These are phyloP conservation scores for Fusarium sp. DNA, from an alignment of 2,329 filamentous ascomycete genomes.

Conservation along the genomic window DNA sequence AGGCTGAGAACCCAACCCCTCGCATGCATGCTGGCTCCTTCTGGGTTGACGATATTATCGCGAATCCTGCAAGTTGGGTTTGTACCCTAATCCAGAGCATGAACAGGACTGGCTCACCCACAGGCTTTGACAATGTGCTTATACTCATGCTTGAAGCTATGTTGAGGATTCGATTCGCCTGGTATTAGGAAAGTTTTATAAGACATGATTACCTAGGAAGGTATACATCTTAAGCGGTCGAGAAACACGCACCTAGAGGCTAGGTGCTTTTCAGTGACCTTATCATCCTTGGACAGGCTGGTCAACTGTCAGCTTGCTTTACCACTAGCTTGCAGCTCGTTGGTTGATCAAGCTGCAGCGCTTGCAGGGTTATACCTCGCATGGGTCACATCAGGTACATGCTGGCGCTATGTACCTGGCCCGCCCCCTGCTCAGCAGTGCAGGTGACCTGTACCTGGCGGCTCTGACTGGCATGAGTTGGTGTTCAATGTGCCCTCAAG, in stretches of 20 bases:
- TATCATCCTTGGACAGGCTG: conserved; percentile 8
- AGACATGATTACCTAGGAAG: not conserved
- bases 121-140: conserved; percentile 7
- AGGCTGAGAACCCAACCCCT: conserved; percentile 39
- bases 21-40: conserved; percentile 39
- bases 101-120: conserved; percentile 12
- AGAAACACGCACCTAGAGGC: not conserved
- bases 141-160: not conserved
- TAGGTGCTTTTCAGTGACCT: conserved; percentile 1
- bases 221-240: not conserved
- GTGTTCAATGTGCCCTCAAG: conserved; percentile 10
- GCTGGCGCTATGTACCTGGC: conserved; percentile 49
- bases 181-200: not conserved
- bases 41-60: conserved; percentile 35
- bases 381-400: conserved; percentile 45
- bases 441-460: conserved; percentile 54
- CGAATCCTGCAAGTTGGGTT: conserved; percentile 34
- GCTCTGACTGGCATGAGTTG: conserved; percentile 39
- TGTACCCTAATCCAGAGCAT: conserved; percentile 19
- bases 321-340: conserved; percentile 24
- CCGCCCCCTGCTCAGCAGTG: conserved; percentile 47
- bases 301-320: conserved; percentile 27
- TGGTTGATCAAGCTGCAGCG: conserved; percentile 35
- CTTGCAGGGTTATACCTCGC: conserved; percentile 38
- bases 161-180: not conserved